These are phyloP conservation scores for Lophium mytilinum DNA, from an alignment of 495 filamentous ascomycete genomes.

Conservation along the genomic window DNA sequence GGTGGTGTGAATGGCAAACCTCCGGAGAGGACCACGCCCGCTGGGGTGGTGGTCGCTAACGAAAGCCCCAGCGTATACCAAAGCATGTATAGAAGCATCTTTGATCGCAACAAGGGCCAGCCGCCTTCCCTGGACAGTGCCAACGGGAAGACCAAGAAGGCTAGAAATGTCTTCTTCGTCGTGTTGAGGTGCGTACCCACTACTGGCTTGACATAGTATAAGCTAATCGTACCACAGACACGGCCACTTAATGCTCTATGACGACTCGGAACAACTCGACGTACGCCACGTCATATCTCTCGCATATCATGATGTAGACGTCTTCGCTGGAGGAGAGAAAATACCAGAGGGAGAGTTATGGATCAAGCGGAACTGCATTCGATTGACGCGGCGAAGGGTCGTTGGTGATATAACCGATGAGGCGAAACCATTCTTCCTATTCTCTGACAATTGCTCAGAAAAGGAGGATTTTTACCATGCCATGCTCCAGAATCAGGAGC, in stretches of 20 bases:
- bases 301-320: slow-evolving; percentile 74
- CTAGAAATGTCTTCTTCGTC: slow-evolving; percentile 89
- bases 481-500: slow-evolving; percentile 75
- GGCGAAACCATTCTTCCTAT: slow-evolving; percentile 80
- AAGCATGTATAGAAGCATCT: slow-evolving; percentile 93
- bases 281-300: slow-evolving; percentile 92
- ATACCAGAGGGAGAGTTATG: slow-evolving; percentile 90
- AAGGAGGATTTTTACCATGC: slow-evolving; percentile 99
- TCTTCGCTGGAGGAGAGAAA: slow-evolving; percentile 66
- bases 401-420: slow-evolving; percentile 48
- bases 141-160: slow-evolving; percentile 58
- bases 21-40: slow-evolving; percentile 76
- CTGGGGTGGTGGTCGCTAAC: slow-evolving; percentile 58
- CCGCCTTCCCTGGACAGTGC: slow-evolving; percentile 41
- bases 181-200: slow-evolving; percentile 60
- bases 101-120: slow-evolving; percentile 63
- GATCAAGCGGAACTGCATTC: slow-evolving; percentile 91
- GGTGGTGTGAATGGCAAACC: slow-evolving; percentile 88
- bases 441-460: slow-evolving; percentile 86
- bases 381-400: slow-evolving; percentile 58
- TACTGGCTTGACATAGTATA: neutral
- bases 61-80: slow-evolving; percentile 93
- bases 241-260: slow-evolving; percentile 94
- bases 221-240: slow-evolving; percentile 50
- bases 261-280: slow-evolving; percentile 80